phyloP scores from a whole-genome alignment of 2,329 filamentous ascomycete genomes.

The Dryadomyces quercus-mongolicae region DNA sequence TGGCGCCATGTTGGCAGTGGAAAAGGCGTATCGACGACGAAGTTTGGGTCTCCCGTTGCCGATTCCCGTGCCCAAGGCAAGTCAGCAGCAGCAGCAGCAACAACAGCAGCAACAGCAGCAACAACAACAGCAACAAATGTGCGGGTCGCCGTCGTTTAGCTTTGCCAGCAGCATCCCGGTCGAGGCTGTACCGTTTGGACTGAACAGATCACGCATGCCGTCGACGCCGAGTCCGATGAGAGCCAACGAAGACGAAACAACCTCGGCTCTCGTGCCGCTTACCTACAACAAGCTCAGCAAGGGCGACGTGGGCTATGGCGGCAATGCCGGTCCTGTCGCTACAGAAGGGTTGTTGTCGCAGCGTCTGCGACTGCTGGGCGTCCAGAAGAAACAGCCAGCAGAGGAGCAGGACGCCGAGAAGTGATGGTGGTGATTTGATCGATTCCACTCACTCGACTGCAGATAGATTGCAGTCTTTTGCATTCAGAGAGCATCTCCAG shows the following conservation, averaged over 20 bases:
- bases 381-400: slow-evolving; percentile 21
- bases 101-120: no score
- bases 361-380: slow-evolving; percentile 51
- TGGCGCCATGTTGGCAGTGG: slow-evolving; percentile 39
- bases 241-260: slow-evolving; percentile 17
- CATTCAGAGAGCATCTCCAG: no score
- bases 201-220: no score
- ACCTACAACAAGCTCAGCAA: slow-evolving; percentile 57
- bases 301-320: slow-evolving; percentile 51
- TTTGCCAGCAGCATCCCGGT: slow-evolving; percentile 18
- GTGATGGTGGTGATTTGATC: neutral
- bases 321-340: slow-evolving; percentile 30
- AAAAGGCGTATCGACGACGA: slow-evolving; percentile 45
- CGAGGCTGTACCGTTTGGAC: slow-evolving; percentile 38
- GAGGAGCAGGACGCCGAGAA: neutral
- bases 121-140: slow-evolving; percentile 1
- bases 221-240: no score
- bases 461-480: no score
- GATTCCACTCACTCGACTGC: no score
- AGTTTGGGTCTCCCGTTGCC: slow-evolving; percentile 33
- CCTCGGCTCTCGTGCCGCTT: slow-evolving; percentile 7
- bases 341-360: slow-evolving; percentile 60
- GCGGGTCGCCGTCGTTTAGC: slow-evolving; percentile 10
- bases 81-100: no score
- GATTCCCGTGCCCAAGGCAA: neutral